These are phyloP conservation scores for Brettanomyces anomalus DNA, from an alignment of 805 yeast species.

Conservation along the genomic window DNA sequence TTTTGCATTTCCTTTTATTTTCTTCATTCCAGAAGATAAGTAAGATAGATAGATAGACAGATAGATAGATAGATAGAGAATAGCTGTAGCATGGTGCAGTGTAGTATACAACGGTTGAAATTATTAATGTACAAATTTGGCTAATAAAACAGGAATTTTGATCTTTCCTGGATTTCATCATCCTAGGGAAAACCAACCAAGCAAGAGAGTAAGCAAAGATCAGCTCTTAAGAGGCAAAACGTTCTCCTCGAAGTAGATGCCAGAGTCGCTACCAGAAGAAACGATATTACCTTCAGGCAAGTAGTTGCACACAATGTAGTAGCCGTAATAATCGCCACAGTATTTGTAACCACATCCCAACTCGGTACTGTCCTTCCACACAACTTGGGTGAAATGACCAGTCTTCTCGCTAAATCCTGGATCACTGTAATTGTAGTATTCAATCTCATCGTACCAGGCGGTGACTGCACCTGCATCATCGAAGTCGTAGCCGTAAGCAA, in stretches of 20 bases:
- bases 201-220: neutral
- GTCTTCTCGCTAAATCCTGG: constrained; percentile 41
- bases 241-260: constrained; percentile 19
- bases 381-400: constrained; percentile 78
- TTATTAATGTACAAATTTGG: neutral
- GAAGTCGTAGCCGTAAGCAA: constrained; percentile 61
- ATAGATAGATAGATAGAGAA: too few species aligned
- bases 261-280: constrained; percentile 12
- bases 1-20: too few species aligned
- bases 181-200: too few species aligned
- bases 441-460: constrained; percentile 71
- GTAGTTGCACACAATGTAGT: constrained; percentile 67
- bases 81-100: too few species aligned
- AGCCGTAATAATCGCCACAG: constrained; percentile 39
- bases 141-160: neutral
- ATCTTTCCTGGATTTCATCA: too few species aligned
- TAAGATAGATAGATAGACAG: too few species aligned
- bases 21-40: too few species aligned
- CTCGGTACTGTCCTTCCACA: constrained; percentile 56
- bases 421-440: constrained; percentile 39
- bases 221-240: constrained; percentile 20
- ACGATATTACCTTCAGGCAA: constrained; percentile 58
- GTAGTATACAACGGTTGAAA: neutral
- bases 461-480: constrained; percentile 44
- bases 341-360: constrained; percentile 67